Conservation (phyloP, 768 basidiomycete species). For the Lentinula edodes region DNA sequence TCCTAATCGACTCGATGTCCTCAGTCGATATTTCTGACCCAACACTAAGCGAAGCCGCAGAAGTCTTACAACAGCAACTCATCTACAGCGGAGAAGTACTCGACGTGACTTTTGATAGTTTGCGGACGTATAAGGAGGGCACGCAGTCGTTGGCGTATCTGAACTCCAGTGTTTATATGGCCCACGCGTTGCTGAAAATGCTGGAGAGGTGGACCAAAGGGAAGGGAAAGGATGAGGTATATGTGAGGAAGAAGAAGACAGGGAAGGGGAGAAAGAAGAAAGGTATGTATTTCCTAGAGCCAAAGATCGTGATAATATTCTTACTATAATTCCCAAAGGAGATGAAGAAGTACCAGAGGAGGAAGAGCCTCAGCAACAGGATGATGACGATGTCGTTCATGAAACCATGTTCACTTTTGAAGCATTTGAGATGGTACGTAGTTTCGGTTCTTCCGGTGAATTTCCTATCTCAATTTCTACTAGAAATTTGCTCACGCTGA, state of each 20-base stretch:
- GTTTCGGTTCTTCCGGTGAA: constrained; percentile 18
- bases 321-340: constrained; percentile 13
- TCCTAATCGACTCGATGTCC: constrained; percentile 84
- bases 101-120: constrained; percentile 76
- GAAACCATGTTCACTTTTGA: constrained; percentile 93
- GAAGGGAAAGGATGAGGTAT: constrained; percentile 52
- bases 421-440: constrained; percentile 74
- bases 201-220: constrained; percentile 83
- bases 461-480: background rate
- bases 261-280: constrained; percentile 41
- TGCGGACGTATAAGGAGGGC: constrained; percentile 75
- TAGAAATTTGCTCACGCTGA: constrained; percentile 90
- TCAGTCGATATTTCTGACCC: constrained; percentile 40
- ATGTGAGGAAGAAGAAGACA: constrained; percentile 63
- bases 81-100: constrained; percentile 95
- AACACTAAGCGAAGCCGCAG: constrained; percentile 65
- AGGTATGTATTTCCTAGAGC: constrained; percentile 7
- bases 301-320: constrained; percentile 20
- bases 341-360: constrained; percentile 67
- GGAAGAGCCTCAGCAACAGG: constrained; percentile 61
- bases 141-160: constrained; percentile 79
- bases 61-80: constrained; percentile 79
- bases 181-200: constrained; percentile 83
- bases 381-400: constrained; percentile 57
- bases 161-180: constrained; percentile 78